Evolutionary conservation across 1,284 basidiomycete genomes (phyloP), one percentile per base, ranked within the genome.

Genomic region (Amylostereum chailletii): DNA sequence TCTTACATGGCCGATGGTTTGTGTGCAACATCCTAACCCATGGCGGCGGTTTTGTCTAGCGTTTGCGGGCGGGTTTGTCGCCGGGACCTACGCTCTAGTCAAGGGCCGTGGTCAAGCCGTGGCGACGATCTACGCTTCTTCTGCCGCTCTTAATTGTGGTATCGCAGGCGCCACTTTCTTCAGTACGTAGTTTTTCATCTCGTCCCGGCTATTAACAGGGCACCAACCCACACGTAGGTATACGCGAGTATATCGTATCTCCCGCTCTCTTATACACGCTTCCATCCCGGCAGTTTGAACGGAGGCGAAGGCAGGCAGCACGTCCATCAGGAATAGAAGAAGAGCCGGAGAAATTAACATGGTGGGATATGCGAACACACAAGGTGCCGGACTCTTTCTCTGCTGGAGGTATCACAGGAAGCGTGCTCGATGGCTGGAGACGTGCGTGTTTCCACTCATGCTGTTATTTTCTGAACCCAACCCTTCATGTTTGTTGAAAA

Each of bases 161-260:
- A 66, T 86, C 19, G 81, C 76, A 19, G 79, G 82, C 8, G 72
- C 77, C 8, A 74, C 77, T 0, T 90, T 90, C 65, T 88, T 90
- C 64, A 71, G 87, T 87, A 54, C 49, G 80, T 69, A 52, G 8
- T 50, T 19, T 26, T 6, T 7, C 39, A n/a, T 49, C 26, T 19
- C 36, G n/a, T 8, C 36, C n/a, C 36, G 8, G 36, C 36, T 37
- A 34, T 26, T 40, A 2, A 26, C 11, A 11, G 30, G 3, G 26
- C 31, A 27, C 32, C 45, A 31, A 45, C 50, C 32, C 47, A 37
- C 39, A 40, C 30, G 33, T 50, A 90, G 87, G 75, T 51, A 61
- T 84, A 52, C 76, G 86, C 47, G 86, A 89, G 67, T 84, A 77
- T 58, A 58, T 73, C 19, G 66, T 86, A 42, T 75, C 74, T 47